phyloP scores from a whole-genome alignment of 73 alveolate species.

The Effrenium voratum region DNA sequence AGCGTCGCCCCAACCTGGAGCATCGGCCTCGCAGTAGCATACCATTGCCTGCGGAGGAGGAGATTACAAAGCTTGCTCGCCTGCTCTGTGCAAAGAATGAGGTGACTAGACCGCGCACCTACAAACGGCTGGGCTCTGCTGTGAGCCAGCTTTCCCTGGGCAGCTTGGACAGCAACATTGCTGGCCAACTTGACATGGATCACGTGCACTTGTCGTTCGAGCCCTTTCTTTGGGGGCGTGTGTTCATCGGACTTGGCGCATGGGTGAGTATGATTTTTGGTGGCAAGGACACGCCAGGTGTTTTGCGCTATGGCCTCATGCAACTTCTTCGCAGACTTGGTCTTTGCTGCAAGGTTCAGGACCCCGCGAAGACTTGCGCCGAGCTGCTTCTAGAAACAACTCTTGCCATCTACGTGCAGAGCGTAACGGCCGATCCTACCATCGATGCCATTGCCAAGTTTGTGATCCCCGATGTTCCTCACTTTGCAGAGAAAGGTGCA shows the following conservation, averaged over 20 bases:
- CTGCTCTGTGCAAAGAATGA: background rate
- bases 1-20: background rate
- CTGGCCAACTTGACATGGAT: background rate
- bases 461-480: background rate
- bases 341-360: background rate
- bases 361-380: background rate
- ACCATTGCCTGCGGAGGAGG: background rate
- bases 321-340: background rate
- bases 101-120: background rate
- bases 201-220: background rate
- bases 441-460: background rate
- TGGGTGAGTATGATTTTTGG: background rate
- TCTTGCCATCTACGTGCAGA: background rate
- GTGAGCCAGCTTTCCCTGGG: background rate
- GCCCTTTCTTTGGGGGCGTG: background rate
- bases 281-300: constrained; percentile 5
- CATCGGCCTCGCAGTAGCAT: background rate
- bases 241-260: background rate
- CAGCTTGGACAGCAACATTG: background rate
- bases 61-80: background rate
- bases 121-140: background rate
- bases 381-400: background rate
- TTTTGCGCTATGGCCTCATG: background rate
- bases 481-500: background rate
- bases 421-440: background rate